Evolutionary conservation across 495 filamentous ascomycete species (phyloP).

Genomic region (Hypoxylon intermedium): DNA sequence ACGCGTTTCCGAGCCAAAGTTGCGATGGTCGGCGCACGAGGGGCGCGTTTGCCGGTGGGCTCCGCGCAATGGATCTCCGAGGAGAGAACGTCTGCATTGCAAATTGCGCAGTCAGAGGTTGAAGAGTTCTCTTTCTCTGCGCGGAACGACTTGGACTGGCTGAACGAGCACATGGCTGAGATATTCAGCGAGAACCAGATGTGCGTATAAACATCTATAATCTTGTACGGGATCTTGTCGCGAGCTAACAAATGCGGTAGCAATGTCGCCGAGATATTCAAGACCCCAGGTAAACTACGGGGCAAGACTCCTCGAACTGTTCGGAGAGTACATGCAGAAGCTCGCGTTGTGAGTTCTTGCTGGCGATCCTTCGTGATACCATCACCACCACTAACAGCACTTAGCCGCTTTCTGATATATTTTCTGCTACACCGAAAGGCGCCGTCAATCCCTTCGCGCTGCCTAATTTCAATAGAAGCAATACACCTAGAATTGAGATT

Average conservation of each 20-base stretch:
- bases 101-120: constrained; percentile 67
- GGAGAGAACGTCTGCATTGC: constrained; percentile 56
- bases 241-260: constrained; percentile 58
- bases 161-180: constrained; percentile 96
- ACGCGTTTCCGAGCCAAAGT: constrained; percentile 34
- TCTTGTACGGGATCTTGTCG: neutral
- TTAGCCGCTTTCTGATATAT: constrained; percentile 85
- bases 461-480: constrained; percentile 40
- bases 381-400: constrained; percentile 30
- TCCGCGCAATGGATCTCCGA: constrained; percentile 62
- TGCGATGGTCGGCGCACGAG: constrained; percentile 59
- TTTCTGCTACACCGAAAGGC: constrained; percentile 60
- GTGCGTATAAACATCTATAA: constrained; percentile 56
- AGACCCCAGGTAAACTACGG: constrained; percentile 91
- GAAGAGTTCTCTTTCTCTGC: constrained; percentile 90
- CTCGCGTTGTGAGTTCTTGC: constrained; percentile 67
- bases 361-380: neutral
- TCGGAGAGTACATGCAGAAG: constrained; percentile 71
- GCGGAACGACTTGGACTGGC: constrained; percentile 90
- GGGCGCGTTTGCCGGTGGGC: constrained; percentile 62
- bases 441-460: constrained; percentile 55
- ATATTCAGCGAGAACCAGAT: constrained; percentile 86
- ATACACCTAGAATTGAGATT: constrained; percentile 49
- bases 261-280: constrained; percentile 90
- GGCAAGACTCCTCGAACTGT: constrained; percentile 90